Evolutionary conservation across 2,329 filamentous ascomycete genomes (phyloP).

Genomic region (Phialophora macrospora): DNA sequence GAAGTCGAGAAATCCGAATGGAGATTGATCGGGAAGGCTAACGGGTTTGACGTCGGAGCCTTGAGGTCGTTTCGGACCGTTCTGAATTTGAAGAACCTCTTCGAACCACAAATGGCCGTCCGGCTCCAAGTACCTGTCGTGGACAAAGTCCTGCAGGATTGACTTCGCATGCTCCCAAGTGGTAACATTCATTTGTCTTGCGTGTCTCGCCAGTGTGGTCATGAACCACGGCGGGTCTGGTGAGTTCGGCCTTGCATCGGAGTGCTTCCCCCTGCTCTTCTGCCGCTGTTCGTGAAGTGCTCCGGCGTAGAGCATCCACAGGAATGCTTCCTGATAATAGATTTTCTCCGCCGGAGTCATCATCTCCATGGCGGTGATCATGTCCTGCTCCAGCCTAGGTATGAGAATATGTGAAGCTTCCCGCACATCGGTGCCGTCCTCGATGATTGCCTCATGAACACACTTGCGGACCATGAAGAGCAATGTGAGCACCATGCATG

Average conservation of each 20-base stretch:
- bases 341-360: conserved; percentile 12
- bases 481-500: conserved; percentile 20
- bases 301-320: conserved; percentile 25
- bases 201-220: conserved; percentile 8
- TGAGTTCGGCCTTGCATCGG: neutral
- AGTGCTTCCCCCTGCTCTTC: neutral
- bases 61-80: neutral
- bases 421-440: conserved; percentile 19
- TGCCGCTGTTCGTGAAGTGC: conserved; percentile 18
- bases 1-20: neutral
- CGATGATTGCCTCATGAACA: conserved; percentile 14
- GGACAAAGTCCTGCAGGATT: conserved; percentile 4
- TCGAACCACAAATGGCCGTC: conserved; percentile 19
- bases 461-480: conserved; percentile 14
- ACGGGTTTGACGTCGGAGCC: neutral
- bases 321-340: conserved; percentile 18
- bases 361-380: conserved; percentile 12
- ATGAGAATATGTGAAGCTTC: conserved; percentile 22
- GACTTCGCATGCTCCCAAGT: conserved; percentile 8
- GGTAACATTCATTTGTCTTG: neutral
- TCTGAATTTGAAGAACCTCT: neutral
- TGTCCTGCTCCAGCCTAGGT: conserved; percentile 9
- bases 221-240: conserved; percentile 13
- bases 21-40: neutral
- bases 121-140: conserved; percentile 14